A percentile compares a stretch with the other conserved stretches of the same genome.
Evolutionary conservation across 306 rosid genomes (phyloP).

Genomic region (Trifolium fragiferum): DNA sequence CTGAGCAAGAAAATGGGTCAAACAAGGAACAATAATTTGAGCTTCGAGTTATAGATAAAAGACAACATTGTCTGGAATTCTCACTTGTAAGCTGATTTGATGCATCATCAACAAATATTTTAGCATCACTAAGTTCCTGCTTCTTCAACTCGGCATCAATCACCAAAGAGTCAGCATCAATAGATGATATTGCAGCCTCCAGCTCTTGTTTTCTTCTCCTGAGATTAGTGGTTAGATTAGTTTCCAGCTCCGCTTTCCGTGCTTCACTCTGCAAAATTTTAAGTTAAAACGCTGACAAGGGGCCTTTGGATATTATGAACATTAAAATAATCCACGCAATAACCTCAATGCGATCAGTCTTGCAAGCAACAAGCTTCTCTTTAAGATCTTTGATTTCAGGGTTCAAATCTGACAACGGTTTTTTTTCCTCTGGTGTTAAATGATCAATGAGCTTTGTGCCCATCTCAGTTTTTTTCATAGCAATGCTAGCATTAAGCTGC

Average conservation of each 20-base stretch:
- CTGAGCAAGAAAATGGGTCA: slow-evolving; percentile 58
- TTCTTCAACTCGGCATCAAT: slow-evolving; percentile 71
- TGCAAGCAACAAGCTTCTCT: slow-evolving; percentile 85
- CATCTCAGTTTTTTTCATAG: slow-evolving; percentile 86
- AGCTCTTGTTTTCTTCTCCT: slow-evolving; percentile 92
- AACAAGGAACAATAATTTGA: slow-evolving; percentile 37
- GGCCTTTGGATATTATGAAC: not conserved
- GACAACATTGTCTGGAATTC: slow-evolving; percentile 41
- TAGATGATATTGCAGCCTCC: slow-evolving; percentile 77
- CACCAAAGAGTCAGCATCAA: slow-evolving; percentile 61
- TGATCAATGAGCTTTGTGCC: slow-evolving; percentile 95
- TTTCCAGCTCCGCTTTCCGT: slow-evolving; percentile 92
- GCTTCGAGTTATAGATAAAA: slow-evolving; percentile 39
- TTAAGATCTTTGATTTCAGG: slow-evolving; percentile 88
- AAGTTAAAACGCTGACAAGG: slow-evolving; percentile 36
- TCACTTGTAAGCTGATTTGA: slow-evolving; percentile 78
- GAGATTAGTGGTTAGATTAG: slow-evolving; percentile 94
- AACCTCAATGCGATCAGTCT: slow-evolving; percentile 92
- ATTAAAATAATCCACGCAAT: slow-evolving; percentile 38
- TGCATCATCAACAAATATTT: slow-evolving; percentile 71
- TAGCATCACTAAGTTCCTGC: slow-evolving; percentile 79
- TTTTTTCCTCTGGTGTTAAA: slow-evolving; percentile 85
- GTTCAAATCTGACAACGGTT: slow-evolving; percentile 78
- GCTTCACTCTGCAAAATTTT: slow-evolving; percentile 72
- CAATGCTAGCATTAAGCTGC: slow-evolving; percentile 83